A percentile compares a stretch with the other conserved stretches of the same genome.
phyloP scores from a whole-genome alignment of 495 filamentous ascomycete genomes.

The Podospora pseudocomata region DNA sequence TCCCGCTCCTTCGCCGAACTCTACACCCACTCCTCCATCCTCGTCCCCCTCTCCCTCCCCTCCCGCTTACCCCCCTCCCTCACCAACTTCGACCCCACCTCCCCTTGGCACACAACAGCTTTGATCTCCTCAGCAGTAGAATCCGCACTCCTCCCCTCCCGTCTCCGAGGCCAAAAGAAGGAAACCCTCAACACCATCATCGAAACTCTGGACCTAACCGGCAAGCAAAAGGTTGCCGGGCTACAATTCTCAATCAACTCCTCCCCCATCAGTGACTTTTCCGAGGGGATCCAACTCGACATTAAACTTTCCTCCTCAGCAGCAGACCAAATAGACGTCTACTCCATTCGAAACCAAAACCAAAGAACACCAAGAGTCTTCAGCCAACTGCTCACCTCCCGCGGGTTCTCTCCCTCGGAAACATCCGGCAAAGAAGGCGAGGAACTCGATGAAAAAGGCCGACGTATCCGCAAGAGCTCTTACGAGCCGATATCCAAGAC shows the following conservation, averaged over 20 bases:
- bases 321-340: slow-evolving; percentile 26
- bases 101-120: slow-evolving; percentile 77
- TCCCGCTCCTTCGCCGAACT: slow-evolving; percentile 65
- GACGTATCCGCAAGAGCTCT: slow-evolving; percentile 17
- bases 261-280: slow-evolving; percentile 13
- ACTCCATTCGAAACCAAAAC: slow-evolving; percentile 15
- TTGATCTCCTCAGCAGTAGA: slow-evolving; percentile 76
- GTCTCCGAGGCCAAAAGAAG: slow-evolving; percentile 55
- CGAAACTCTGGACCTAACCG: slow-evolving; percentile 68
- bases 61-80: slow-evolving; percentile 59
- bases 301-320: slow-evolving; percentile 23
- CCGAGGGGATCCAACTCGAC: slow-evolving; percentile 26
- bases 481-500: slow-evolving; percentile 27
- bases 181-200: slow-evolving; percentile 61
- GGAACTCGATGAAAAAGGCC: slow-evolving; percentile 17
- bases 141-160: slow-evolving; percentile 70
- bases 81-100: slow-evolving; percentile 54
- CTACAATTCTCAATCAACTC: slow-evolving; percentile 53
- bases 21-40: slow-evolving; percentile 67
- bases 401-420: slow-evolving; percentile 19
- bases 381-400: slow-evolving; percentile 28
- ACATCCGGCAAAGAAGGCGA: slow-evolving; percentile 21
- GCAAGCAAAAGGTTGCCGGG: slow-evolving; percentile 75
- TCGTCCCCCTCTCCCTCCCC: slow-evolving; percentile 70
- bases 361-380: slow-evolving; percentile 23